Evolutionary conservation across 257 asterid species (phyloP).

Genomic region (Fraxinus pennsylvanica): DNA sequence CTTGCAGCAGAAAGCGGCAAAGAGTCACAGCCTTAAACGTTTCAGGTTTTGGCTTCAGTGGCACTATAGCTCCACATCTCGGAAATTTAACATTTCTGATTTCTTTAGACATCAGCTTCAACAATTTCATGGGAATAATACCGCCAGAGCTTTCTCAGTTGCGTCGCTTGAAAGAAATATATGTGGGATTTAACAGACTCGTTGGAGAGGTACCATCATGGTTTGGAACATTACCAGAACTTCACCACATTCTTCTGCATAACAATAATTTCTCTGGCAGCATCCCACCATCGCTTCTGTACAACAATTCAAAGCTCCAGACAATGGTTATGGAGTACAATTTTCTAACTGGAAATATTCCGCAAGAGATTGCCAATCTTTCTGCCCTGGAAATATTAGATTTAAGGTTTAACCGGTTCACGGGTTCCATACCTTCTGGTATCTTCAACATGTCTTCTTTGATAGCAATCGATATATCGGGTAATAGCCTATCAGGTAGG

Average conservation of each 20-base stretch:
- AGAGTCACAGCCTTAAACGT: conserved; percentile 28
- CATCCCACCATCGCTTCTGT: conserved; percentile 39
- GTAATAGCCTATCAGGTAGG: not conserved
- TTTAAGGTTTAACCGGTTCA: conserved; percentile 20
- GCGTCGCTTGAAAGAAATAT: conserved; percentile 11
- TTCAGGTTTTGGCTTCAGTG: conserved; percentile 15
- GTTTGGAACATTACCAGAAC: conserved; percentile 28
- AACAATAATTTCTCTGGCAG: conserved; percentile 45
- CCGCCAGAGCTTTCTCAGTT: conserved; percentile 25
- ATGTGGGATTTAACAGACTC: conserved; percentile 37
- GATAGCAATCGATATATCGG: not conserved
- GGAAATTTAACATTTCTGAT: conserved; percentile 30
- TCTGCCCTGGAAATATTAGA: conserved; percentile 15
- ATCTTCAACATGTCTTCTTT: not conserved
- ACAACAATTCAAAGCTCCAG: conserved; percentile 41
- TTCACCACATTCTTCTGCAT: conserved; percentile 21
- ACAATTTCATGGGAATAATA: conserved; percentile 25
- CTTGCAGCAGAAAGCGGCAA: conserved; percentile 31
- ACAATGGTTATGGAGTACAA: conserved; percentile 4
- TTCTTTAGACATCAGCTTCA: conserved; percentile 25
- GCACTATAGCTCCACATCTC: conserved; percentile 27
- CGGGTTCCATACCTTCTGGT: conserved; percentile 20
- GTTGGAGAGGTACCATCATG: conserved; percentile 27
- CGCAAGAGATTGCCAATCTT: conserved; percentile 30
- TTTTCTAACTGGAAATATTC: conserved; percentile 14